Conservation (phyloP, 2,329 filamentous ascomycete species). For the Stachybotrys echinatus region DNA sequence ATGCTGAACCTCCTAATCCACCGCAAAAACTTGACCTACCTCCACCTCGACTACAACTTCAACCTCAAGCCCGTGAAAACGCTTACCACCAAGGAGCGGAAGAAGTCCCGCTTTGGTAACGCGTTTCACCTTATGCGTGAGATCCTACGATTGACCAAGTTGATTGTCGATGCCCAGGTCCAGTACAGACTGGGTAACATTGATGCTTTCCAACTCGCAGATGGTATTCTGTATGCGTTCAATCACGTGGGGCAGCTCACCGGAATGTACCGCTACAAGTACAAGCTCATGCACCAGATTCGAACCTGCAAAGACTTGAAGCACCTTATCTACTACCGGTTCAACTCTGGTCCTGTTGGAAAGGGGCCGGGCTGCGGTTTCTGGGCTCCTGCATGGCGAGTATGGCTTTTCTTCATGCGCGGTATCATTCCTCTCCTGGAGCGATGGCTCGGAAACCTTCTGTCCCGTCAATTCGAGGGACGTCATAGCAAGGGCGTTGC, state of each 20-base stretch:
- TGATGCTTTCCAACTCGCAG: conserved; percentile 95
- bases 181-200: conserved; percentile 97
- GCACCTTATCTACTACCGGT: conserved; percentile 98
- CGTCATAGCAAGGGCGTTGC: conserved; percentile 98
- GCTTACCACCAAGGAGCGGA: conserved; percentile 95
- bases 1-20: conserved; percentile 98
- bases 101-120: conserved; percentile 98
- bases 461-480: conserved; percentile 96
- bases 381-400: conserved; percentile 97
- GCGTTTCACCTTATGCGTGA: conserved; percentile 99
- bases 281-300: conserved; percentile 99
- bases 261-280: conserved; percentile 99
- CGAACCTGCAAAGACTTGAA: conserved; percentile 98
- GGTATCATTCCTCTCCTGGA: conserved; percentile 96
- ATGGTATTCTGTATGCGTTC: conserved; percentile 98
- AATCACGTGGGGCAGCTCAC: conserved; percentile 98
- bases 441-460: conserved; percentile 92
- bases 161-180: conserved; percentile 97
- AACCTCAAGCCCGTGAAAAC: conserved; percentile 99
- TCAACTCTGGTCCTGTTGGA: conserved; percentile 93
- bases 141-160: conserved; percentile 89
- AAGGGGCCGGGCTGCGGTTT: conserved; percentile 98
- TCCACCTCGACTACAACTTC: conserved; percentile 99
- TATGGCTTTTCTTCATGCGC: conserved; percentile 99
- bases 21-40: conserved; percentile 95